A percentile compares a stretch with the other conserved stretches of the same genome.
phyloP scores from a whole-genome alignment of 768 basidiomycete species.

The Kwoniella heveanensis region DNA sequence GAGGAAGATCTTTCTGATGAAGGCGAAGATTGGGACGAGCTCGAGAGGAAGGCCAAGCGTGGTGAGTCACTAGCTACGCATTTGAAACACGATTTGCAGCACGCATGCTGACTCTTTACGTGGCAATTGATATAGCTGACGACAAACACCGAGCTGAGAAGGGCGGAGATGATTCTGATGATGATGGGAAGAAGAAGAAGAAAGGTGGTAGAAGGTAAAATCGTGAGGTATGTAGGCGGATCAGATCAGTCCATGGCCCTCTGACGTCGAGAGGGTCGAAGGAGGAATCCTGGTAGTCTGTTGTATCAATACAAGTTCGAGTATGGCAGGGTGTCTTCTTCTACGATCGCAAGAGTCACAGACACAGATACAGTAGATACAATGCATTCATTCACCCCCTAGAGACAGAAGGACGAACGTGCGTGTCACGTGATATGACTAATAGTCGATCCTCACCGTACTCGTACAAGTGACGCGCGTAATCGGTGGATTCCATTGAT shows the following conservation, averaged over 20 bases:
- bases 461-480: too few species aligned
- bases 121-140: constrained; percentile 57
- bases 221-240: background rate
- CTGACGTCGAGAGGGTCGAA: background rate
- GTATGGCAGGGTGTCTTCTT: background rate
- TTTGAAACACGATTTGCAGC: too few species aligned
- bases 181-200: constrained; percentile 50
- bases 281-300: background rate
- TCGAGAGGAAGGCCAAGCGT: constrained; percentile 88
- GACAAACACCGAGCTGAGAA: constrained; percentile 58
- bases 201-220: constrained; percentile 40
- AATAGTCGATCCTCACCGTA: background rate
- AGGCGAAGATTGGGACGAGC: constrained; percentile 95
- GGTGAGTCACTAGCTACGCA: too few species aligned
- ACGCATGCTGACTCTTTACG: constrained; percentile 11
- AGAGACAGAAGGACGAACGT: background rate
- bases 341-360: background rate
- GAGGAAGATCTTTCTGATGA: constrained; percentile 51
- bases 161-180: constrained; percentile 49
- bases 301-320: background rate
- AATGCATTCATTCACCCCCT: too few species aligned
- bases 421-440: background rate
- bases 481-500: background rate
- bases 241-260: background rate
- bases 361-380: background rate